phyloP scores from a whole-genome alignment of 805 yeast species.

The Pichia californica region DNA sequence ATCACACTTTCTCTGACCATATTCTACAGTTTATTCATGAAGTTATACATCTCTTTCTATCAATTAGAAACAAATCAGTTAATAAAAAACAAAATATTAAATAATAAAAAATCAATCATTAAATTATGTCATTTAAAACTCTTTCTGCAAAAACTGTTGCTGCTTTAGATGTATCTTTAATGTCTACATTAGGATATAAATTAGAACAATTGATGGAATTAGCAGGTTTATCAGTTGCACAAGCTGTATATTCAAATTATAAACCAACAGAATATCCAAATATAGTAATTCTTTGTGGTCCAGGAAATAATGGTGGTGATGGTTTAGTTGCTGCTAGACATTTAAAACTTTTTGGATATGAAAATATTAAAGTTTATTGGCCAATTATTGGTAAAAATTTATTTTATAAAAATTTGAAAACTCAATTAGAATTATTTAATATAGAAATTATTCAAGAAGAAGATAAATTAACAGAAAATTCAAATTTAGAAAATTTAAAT shows the following conservation, averaged over 20 bases:
- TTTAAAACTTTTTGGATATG: constrained; percentile 68
- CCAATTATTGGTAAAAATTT: constrained; percentile 61
- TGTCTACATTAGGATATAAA: constrained; percentile 73
- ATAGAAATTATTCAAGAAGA: constrained; percentile 43
- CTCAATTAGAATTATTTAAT: constrained; percentile 62
- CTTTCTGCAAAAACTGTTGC: constrained; percentile 59
- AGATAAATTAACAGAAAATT: constrained; percentile 1
- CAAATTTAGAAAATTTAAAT: constrained; percentile 15
- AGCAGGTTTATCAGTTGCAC: constrained; percentile 93
- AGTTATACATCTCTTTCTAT: no score
- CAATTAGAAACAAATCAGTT: not conserved
- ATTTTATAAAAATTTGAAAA: constrained; percentile 52
- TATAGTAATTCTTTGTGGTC: constrained; percentile 71
- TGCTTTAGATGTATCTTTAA: constrained; percentile 73
- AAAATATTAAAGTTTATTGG: constrained; percentile 64
- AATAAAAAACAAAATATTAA: not conserved
- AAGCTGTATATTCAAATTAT: constrained; percentile 63
- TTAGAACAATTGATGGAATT: constrained; percentile 91
- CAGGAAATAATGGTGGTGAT: constrained; percentile 97
- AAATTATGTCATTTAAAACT: constrained; percentile 28
- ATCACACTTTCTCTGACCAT: no score
- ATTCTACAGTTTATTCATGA: no score
- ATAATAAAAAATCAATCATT: not conserved
- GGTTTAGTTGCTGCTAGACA: constrained; percentile 96
- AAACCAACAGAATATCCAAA: constrained; percentile 42